Evolutionary conservation across 768 basidiomycete genomes (phyloP).

Genomic region (Pholiota microspora): DNA sequence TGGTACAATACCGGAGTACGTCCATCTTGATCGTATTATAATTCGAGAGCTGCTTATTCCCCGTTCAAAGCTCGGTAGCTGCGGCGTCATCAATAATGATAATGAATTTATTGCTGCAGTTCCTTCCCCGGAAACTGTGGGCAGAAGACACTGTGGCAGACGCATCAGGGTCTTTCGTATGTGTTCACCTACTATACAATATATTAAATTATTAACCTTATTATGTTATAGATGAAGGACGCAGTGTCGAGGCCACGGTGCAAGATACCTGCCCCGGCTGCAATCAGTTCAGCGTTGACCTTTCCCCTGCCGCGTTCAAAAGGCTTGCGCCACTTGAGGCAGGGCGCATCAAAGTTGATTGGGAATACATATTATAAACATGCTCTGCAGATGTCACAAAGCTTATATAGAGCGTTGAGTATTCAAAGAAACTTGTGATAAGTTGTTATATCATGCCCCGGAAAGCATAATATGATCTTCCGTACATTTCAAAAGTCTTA

Average conservation of each 20-base stretch:
- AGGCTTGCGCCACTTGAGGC: neutral
- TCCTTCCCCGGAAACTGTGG: neutral
- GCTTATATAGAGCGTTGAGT: no score
- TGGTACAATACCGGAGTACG: neutral
- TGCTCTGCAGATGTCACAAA: no score
- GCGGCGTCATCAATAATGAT: neutral
- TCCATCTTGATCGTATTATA: neutral
- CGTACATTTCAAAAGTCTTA: no score
- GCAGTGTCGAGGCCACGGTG: neutral
- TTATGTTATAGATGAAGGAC: neutral
- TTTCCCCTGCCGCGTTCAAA: constrained; percentile 2
- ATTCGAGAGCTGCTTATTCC: neutral
- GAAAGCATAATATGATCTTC: no score
- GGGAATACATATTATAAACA: neutral
- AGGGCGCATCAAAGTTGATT: constrained; percentile 1
- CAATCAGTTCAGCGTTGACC: neutral
- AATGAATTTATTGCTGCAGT: neutral
- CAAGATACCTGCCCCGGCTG: constrained; percentile 1
- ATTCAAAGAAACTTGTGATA: no score
- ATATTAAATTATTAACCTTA: no score
- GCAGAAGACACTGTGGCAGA: constrained; percentile 1
- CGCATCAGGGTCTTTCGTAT: constrained; percentile 1
- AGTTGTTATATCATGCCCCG: no score
- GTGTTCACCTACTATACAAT: neutral
- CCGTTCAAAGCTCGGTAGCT: neutral